phyloP scores from a whole-genome alignment of 345 rosid genomes.

The Linum tenue region DNA sequence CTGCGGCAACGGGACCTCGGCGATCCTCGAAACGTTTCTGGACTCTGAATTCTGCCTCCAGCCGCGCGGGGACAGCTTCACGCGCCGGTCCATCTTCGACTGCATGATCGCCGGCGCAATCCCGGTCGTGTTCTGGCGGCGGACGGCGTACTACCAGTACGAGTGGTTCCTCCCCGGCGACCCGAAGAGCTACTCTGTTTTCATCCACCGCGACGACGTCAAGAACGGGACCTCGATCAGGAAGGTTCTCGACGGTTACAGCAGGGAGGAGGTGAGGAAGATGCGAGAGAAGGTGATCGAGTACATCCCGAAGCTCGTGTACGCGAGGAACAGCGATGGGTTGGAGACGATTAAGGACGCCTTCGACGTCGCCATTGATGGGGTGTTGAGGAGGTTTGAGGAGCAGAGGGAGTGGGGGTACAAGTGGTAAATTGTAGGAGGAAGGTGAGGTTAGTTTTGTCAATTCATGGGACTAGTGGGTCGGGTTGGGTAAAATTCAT shows the following conservation, averaged over 20 bases:
- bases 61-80: slow-evolving; percentile 94
- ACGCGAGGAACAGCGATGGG: slow-evolving; percentile 52
- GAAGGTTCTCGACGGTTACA: slow-evolving; percentile 50
- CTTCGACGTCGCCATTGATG: slow-evolving; percentile 84
- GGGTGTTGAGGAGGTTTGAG: slow-evolving; percentile 61
- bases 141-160: slow-evolving; percentile 77
- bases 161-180: slow-evolving; percentile 81
- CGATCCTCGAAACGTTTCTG: slow-evolving; percentile 60
- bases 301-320: slow-evolving; percentile 57
- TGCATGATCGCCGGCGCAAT: slow-evolving; percentile 95
- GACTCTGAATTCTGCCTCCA: slow-evolving; percentile 79
- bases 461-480: background rate
- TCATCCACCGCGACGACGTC: slow-evolving; percentile 60
- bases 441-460: background rate
- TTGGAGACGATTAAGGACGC: slow-evolving; percentile 68
- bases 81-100: slow-evolving; percentile 82
- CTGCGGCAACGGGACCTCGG: slow-evolving; percentile 74
- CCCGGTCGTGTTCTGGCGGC: slow-evolving; percentile 91
- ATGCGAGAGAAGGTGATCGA: slow-evolving; percentile 80
- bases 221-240: slow-evolving; percentile 60
- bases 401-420: slow-evolving; percentile 56
- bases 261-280: slow-evolving; percentile 47
- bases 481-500: background rate
- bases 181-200: slow-evolving; percentile 66
- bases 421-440: slow-evolving; percentile 41